phyloP scores from a whole-genome alignment of 768 basidiomycete species.

The Auriculariales sp. region DNA sequence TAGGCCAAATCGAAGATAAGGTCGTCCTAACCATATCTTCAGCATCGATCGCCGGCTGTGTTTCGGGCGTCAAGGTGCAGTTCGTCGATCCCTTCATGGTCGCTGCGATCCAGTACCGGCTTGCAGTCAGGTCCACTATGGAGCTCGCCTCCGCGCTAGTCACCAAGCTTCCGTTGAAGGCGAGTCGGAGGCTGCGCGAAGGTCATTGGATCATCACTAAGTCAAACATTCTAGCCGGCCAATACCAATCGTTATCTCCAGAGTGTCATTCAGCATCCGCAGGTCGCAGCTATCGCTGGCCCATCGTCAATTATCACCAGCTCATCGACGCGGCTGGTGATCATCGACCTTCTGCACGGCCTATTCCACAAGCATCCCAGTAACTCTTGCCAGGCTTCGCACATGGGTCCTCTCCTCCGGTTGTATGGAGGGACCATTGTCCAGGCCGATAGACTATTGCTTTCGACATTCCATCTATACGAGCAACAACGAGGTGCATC shows the following conservation, averaged over 20 bases:
- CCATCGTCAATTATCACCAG: conserved; percentile 6
- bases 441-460: conserved; percentile 43
- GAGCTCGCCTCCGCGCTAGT: conserved; percentile 29
- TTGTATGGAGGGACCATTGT: conserved; percentile 69
- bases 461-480: conserved; percentile 68
- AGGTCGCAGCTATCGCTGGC: conserved; percentile 37
- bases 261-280: conserved; percentile 52
- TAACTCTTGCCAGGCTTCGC: conserved; percentile 75
- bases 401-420: conserved; percentile 60
- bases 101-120: conserved; percentile 43
- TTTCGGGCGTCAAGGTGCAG: conserved; percentile 31
- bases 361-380: conserved; percentile 66
- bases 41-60: conserved; percentile 3
- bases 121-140: conserved; percentile 28
- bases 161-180: conserved; percentile 43
- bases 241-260: conserved; percentile 67
- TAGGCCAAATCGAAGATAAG: no score
- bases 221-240: conserved; percentile 30
- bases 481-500: conserved; percentile 57
- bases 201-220: not conserved
- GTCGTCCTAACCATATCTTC: not conserved
- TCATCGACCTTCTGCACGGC: conserved; percentile 41
- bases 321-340: conserved; percentile 24
- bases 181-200: conserved; percentile 14
- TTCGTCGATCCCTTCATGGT: conserved; percentile 59